phyloP scores from a whole-genome alignment of 225 moss, liverwort and hornwort species.

The Pleurozium schreberi region DNA sequence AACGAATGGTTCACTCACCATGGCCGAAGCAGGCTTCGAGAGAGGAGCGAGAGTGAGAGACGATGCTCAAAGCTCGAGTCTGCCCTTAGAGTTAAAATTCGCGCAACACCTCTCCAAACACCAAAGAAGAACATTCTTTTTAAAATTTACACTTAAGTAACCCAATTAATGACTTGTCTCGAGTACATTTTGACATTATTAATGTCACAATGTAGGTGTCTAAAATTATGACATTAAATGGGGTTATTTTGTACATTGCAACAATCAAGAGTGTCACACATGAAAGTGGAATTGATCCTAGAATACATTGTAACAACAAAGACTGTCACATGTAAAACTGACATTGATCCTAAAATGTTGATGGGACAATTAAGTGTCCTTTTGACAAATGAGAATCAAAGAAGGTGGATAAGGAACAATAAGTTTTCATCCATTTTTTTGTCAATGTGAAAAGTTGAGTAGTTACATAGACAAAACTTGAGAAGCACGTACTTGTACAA shows the following conservation, averaged over 20 bases:
- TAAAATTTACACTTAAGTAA: background rate
- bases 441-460: too few relatives aligned
- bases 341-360: background rate
- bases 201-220: background rate
- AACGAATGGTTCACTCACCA: background rate
- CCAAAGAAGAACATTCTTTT: background rate
- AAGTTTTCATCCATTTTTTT: too few relatives aligned
- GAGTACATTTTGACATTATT: background rate
- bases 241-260: background rate
- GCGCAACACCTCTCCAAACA: too few relatives aligned
- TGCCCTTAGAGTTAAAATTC: background rate
- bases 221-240: accelerated
- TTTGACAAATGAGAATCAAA: background rate
- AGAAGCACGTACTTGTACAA: background rate
- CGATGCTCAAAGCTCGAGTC: background rate
- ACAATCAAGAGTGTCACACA: background rate
- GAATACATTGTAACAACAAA: background rate
- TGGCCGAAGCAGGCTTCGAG: background rate
- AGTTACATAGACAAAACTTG: too few relatives aligned
- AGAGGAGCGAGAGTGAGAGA: background rate
- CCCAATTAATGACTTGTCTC: background rate
- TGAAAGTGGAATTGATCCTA: background rate
- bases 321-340: accelerated
- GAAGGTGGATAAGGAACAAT: background rate
- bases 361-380: background rate